Base-by-base conservation (phyloP, 176 grass and related monocot species). In the Carex littledalei region DNA sequence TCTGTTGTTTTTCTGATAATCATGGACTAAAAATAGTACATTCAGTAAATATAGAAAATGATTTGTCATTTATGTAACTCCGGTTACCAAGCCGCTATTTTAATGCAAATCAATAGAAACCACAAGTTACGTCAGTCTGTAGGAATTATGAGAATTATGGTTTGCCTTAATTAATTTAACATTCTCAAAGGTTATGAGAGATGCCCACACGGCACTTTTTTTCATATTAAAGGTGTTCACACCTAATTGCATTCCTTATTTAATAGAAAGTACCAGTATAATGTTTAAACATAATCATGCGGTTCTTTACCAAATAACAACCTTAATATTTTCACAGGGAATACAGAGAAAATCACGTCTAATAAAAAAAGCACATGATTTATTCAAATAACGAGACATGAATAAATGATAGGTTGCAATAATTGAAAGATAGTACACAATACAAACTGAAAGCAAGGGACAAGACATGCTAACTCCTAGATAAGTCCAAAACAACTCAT, bases 371-470 rank as follows among this genome's bases (percentile, higher is more conserved):
- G 13, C 56, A 80, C 37, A 54, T 18, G 56, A 60, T 20, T 35
- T 24, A 52, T 13, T 34, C 17, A 26, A 35, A 35, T 59, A 37
- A 34, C 29, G 47, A 59, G 77, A 39, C 12, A 58, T 60, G 53
- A 60, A 57, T 32, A 80, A 55, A 80, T 57, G 77, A 37, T 45
- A 10, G 61, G 35, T 82, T 15, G 79, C 79, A 65, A 63, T 65
- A 82, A 82, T 82, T 60, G 61, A 82, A 64, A 64, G 32, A 64
- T 64, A 2, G 15, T 61, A 61, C 24, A 3, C 22, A 7, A 65
- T 4, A 63, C 54, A 31, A 82, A 82, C 35, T 65, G 59, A 82
- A 82, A 45, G 79, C 79, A 59, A 82, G 17, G 63, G 63, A 35
- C 4, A 81, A 49, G 79, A 81, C 26, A 16, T 9, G 17, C 57